Evolutionary conservation across 257 asterid species (phyloP), one percentile per base, ranked within the genome.

Genomic region (Solanum chaucha): DNA sequence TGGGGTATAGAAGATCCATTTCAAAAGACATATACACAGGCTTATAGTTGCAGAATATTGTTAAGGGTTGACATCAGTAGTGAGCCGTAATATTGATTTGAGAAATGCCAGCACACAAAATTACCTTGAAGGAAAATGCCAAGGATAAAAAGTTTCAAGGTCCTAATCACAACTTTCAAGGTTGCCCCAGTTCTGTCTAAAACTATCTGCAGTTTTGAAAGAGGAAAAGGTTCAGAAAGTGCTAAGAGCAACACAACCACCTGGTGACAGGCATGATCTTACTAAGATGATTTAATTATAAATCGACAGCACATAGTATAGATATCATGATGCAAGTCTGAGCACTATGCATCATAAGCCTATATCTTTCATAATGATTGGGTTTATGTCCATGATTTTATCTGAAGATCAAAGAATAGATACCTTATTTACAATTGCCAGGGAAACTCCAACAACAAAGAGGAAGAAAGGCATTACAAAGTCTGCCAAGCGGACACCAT

Each of bases 401-500:
- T 82, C 61, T 38, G 59, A 84, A 78, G 40, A 30, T 34, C 20
- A 19, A 20, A 36, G 84, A n/a, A 75, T 65, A 32, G 61, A 81
- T 90, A 94, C 99, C 99, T 93, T 96, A 89, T 93, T 92, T 5
- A 85, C 95, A 84, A 95, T 91, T 30, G 97, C 94, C 46, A 94
- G 91, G 26, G 99, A 95, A 89, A 96, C 86, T 73, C 99, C 98
- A 86, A 94, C 95, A 86, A 93, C 95, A 86, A 95, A 93, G 86
- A 96, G 97, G 93, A 96, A 95, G 92, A 95, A 95, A 30, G 98
- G 98, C 99, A 96, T 96, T 84, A 96, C 98, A 72, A 96, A 93
- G 74, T 95, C 98, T 41, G 98, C 99, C 93, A 96, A 90, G 88
- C 92, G 98, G 74, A 96, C 86, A 82, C 98, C 98, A 88, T 95